Percentiles rank a stretch among this genome's conserved stretches.
Evolutionary conservation across 2,329 filamentous ascomycete genomes (phyloP).

Genomic region (Cercospora sp.): DNA sequence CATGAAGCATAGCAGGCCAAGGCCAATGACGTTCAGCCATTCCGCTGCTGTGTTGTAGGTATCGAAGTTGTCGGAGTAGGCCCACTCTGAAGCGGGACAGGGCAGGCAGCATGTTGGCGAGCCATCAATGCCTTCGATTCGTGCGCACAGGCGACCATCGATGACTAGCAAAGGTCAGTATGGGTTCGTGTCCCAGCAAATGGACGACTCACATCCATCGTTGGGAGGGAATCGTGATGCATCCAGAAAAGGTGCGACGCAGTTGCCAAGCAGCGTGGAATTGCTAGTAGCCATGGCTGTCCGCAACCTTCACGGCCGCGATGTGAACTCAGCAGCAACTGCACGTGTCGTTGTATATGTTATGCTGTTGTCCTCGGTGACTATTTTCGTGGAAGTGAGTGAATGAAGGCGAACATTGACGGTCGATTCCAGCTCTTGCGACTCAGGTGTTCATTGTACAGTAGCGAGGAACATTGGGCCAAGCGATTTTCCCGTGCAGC

Average conservation of each 20-base stretch:
- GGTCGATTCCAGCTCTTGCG: background rate
- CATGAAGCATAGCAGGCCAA: constrained; percentile 72
- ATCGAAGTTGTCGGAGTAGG: constrained; percentile 59
- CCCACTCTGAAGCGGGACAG: constrained; percentile 82
- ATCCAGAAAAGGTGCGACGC: constrained; percentile 70
- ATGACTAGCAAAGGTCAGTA: constrained; percentile 50
- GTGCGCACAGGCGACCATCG: constrained; percentile 59
- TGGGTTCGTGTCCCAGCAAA: background rate
- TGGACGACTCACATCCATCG: constrained; percentile 64
- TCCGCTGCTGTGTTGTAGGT: constrained; percentile 67
- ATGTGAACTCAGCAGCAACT: constrained; percentile 15
- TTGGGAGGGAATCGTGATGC: constrained; percentile 57
- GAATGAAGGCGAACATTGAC: background rate
- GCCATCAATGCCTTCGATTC: constrained; percentile 44
- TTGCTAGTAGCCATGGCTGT: constrained; percentile 31
- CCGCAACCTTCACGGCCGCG: constrained; percentile 2
- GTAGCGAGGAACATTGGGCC: background rate
- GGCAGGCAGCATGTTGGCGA: constrained; percentile 77
- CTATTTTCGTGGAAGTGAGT: background rate
- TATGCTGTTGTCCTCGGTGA: constrained; percentile 7
- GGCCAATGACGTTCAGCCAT: constrained; percentile 76
- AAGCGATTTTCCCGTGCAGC: background rate
- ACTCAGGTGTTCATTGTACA: background rate
- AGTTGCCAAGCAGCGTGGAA: constrained; percentile 52
- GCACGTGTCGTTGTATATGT: background rate